Base-by-base conservation (phyloP, 169 alveolate genomes). In the Eimeria sp. region DNA sequence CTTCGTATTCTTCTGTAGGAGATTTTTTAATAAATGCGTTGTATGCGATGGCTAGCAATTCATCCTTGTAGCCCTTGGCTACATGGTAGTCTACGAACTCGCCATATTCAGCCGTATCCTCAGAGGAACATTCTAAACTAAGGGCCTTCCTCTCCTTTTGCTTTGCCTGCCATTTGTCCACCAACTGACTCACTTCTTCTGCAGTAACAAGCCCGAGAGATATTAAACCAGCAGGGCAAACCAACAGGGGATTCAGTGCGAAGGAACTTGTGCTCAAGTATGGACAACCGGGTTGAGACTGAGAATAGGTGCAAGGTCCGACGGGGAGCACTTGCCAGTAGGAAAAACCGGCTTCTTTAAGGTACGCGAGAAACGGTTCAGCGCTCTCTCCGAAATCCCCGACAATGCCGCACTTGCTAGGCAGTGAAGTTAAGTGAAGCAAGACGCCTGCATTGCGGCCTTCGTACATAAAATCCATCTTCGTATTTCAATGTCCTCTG, bases 281-380 rank as follows among this genome's bases (percentile, higher is more conserved):
- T 27, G 96, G 96, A 54, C 95, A 95, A 18, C 95, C 96, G 18
- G 95, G 95, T 46, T 85, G 95, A 43, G 80, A 89, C 83, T 85
- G 76, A 40, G 66, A 43, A 68, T 93, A 93, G 49, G 88, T 80
- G 80, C 96, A 93, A 66, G 96, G 96, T 6, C 96, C 96, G 40
- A 95, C 89, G 1, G 96, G 96, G 27, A 95, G 83, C 76, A 95
- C 96, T 46, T 95, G 96, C 96, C 96, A 95, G 37, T 95, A 95
- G 62, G 90, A 83, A 25, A 95, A 80, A 37, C 95, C 85, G 9
- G 96, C 95, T 3, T 30, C 90, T 27, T 68, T 90, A 14, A 95
- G 95, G 56, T 85, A 95, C 49, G 60, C 96, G 33, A 95, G 54
- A 46, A 95, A 95, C 49, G 82, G 95, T 9, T 85, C 87, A n/a